Evolutionary conservation across 1,284 basidiomycete species (phyloP).

Genomic region (Apiotrichum laibachii): DNA sequence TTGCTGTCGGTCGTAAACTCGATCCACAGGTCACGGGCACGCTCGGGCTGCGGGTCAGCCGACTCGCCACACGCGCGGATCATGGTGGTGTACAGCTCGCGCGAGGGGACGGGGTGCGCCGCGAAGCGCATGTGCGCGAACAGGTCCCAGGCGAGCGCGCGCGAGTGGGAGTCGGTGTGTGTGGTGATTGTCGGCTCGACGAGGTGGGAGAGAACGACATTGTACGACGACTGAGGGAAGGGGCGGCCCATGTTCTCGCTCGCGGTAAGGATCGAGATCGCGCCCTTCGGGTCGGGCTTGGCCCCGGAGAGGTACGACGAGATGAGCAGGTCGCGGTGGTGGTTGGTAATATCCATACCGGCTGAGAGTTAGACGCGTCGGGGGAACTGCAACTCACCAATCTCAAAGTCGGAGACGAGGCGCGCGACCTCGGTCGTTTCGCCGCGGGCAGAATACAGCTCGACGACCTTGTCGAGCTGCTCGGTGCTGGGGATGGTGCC

Average conservation of each 20-base stretch:
- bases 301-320: slow-evolving; percentile 25
- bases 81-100: slow-evolving; percentile 76
- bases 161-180: slow-evolving; percentile 31
- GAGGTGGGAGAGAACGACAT: slow-evolving; percentile 44
- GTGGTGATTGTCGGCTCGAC: slow-evolving; percentile 23
- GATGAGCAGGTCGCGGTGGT: slow-evolving; percentile 36
- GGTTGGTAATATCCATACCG: slow-evolving; percentile 20
- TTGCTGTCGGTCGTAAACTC: slow-evolving; percentile 74
- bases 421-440: slow-evolving; percentile 25
- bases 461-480: slow-evolving; percentile 22
- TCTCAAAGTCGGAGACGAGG: slow-evolving; percentile 22
- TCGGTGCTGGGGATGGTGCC: slow-evolving; percentile 10
- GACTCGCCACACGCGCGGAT: slow-evolving; percentile 74
- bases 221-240: slow-evolving; percentile 50
- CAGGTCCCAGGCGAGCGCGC: slow-evolving; percentile 82
- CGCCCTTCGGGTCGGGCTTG: slow-evolving; percentile 31
- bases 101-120: slow-evolving; percentile 77
- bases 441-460: slow-evolving; percentile 25
- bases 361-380: slow-evolving; percentile 15
- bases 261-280: slow-evolving; percentile 42
- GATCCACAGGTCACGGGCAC: slow-evolving; percentile 86
- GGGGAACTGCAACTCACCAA: slow-evolving; percentile 14
- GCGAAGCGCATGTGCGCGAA: slow-evolving; percentile 94
- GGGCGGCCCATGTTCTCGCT: slow-evolving; percentile 45
- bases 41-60: slow-evolving; percentile 70